Conservation (phyloP, 495 filamentous ascomycete species). For the Aspergillus sclerotioniger region DNA sequence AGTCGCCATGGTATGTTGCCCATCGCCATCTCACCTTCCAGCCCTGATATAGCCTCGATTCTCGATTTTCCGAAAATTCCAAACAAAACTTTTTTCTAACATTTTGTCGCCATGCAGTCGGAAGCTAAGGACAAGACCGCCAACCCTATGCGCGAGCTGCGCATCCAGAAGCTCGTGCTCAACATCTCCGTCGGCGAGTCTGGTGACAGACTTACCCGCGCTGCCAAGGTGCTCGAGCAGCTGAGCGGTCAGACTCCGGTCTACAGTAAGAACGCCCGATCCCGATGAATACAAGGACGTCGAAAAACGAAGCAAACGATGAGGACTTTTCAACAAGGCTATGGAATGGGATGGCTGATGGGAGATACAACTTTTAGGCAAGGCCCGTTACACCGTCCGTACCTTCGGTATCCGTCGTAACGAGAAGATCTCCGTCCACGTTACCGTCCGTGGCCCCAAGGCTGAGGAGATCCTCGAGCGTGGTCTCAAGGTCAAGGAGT, state of each 20-base stretch:
- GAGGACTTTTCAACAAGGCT: background rate
- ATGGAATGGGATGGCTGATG: constrained; percentile 21
- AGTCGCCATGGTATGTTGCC: constrained; percentile 50
- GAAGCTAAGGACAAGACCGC: constrained; percentile 74
- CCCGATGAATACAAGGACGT: constrained; percentile 1
- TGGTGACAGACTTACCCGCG: constrained; percentile 99
- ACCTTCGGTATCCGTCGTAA: constrained; percentile 99
- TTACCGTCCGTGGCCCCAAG: constrained; percentile 99
- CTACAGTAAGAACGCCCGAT: constrained; percentile 69
- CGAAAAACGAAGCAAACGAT: background rate
- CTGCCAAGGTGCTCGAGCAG: constrained; percentile 99
- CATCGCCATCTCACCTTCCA: constrained; percentile 14
- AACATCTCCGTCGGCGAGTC: constrained; percentile 99
- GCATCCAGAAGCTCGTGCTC: constrained; percentile 99
- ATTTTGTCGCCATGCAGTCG: constrained; percentile 40
- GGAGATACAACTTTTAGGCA: constrained; percentile 56
- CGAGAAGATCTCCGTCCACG: constrained; percentile 99
- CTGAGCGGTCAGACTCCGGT: constrained; percentile 99
- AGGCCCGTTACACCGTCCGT: constrained; percentile 99
- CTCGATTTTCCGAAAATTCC: background rate
- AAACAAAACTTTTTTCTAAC: constrained; percentile 22
- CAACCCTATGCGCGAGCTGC: constrained; percentile 99
- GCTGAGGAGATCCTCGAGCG: constrained; percentile 99
- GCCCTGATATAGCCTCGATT: background rate
- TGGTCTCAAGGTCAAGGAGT: constrained; percentile 99